Conservation (phyloP, 2,329 filamentous ascomycete species). For the Rutstroemia sp. region DNA sequence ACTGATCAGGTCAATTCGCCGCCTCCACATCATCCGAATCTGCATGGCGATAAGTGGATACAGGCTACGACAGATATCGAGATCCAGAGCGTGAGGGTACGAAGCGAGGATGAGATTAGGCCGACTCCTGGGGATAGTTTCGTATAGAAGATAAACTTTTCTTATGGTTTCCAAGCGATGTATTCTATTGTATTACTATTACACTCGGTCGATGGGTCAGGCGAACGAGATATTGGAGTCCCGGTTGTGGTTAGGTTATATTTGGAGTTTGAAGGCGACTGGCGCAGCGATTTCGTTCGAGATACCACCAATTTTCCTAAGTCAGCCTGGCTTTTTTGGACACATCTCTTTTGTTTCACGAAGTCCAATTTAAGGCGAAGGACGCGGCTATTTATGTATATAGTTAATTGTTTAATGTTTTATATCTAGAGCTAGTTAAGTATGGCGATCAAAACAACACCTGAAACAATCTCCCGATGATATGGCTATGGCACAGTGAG, state of each 20-base stretch:
- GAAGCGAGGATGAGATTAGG: background rate
- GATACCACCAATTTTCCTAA: background rate
- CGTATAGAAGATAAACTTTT: background rate
- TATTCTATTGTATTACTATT: background rate
- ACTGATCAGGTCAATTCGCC: background rate
- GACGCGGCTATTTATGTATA: background rate
- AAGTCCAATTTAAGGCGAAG: background rate
- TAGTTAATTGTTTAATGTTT: background rate
- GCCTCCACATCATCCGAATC: background rate
- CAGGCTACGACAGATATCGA: conserved; percentile 5
- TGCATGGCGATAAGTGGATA: conserved; percentile 3
- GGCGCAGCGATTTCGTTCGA: background rate
- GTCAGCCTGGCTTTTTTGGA: background rate
- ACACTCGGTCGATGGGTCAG: background rate
- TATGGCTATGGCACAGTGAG: too few relatives aligned
- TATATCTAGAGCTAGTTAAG: background rate
- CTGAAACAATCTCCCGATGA: too few relatives aligned
- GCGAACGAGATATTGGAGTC: background rate
- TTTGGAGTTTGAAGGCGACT: too few relatives aligned
- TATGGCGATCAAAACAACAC: too few relatives aligned
- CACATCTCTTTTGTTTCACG: too few relatives aligned
- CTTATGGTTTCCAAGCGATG: background rate
- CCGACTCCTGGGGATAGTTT: too few relatives aligned
- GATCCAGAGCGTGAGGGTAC: background rate
- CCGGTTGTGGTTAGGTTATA: background rate